Evolutionary conservation across 495 filamentous ascomycete species (phyloP).

Genomic region (Penicillium ucsense): DNA sequence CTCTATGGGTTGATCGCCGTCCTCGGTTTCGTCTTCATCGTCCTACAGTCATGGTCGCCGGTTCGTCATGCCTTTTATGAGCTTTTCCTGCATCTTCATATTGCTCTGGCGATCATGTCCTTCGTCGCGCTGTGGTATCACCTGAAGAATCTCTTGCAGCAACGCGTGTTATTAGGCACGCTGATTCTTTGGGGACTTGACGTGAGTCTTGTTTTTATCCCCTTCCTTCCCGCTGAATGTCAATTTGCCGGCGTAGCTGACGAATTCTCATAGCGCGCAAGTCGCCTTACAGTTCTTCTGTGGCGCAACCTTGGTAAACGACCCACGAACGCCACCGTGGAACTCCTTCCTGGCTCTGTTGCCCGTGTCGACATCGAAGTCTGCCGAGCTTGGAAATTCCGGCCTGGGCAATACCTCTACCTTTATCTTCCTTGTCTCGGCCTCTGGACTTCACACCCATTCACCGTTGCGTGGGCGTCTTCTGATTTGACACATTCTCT

Average conservation of each 20-base stretch:
- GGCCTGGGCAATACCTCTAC: slow-evolving; percentile 47
- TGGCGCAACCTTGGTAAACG: slow-evolving; percentile 50
- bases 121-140: slow-evolving; percentile 48
- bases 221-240: slow-evolving; percentile 1
- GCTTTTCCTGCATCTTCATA: slow-evolving; percentile 46
- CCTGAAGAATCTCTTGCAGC: slow-evolving; percentile 33
- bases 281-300: slow-evolving; percentile 39
- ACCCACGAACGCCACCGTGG: slow-evolving; percentile 38
- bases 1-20: slow-evolving; percentile 29
- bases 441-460: slow-evolving; percentile 47
- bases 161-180: slow-evolving; percentile 28
- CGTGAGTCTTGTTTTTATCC: slow-evolving; percentile 9
- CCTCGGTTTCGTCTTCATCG: slow-evolving; percentile 37
- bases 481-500: slow-evolving; percentile 1
- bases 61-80: slow-evolving; percentile 51
- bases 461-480: slow-evolving; percentile 46
- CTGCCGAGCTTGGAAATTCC: slow-evolving; percentile 38
- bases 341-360: slow-evolving; percentile 42
- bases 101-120: slow-evolving; percentile 36
- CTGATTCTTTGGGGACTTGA: slow-evolving; percentile 34
- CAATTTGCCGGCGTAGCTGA: background rate
- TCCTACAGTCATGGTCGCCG: slow-evolving; percentile 41
- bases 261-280: slow-evolving; percentile 37
- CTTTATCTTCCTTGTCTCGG: slow-evolving; percentile 43
- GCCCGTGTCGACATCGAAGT: slow-evolving; percentile 41